Evolutionary conservation across 73 alveolate genomes (phyloP), one percentile per base, ranked within the genome.

Genomic region (Paramecium tetraurelia): DNA sequence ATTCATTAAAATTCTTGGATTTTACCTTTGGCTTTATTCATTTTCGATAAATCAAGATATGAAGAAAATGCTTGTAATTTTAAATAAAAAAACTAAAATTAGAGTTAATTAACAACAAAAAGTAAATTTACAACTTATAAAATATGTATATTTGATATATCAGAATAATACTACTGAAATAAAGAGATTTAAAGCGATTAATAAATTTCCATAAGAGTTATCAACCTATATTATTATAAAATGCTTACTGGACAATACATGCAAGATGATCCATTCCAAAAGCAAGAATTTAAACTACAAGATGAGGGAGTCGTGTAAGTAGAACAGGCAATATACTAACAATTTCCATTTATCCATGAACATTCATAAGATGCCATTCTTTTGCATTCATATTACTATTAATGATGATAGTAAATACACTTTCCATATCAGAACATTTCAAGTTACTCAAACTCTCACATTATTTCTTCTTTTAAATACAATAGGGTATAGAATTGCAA

Each of bases 181-280:
- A 18, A 53, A 14, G 7, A 53, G 27, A 53, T 53, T 53, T 18
- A 53, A n/a, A 53, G 14, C 9, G 35, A 53, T 53, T n/a, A 53
- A 18, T n/a, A 18, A n/a, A 18, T 5, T 53, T 20, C 35, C 21
- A 18, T 18, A 53, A 53, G 69, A 53, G 21, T 53, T 53, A 53
- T 53, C 69, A 53, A 53, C 4, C 69, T 53, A 53, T 3, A n/a
- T 53, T 16, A 53, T 53, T 18, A 18, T 53, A 53, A 53, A 53
- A 53, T n/a, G 22, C 1, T 53, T 75, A 41, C 68, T 38, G 59
- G 58, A 20, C 86, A 72, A 72, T 35, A 72, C n/a, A 36, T n/a
- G 38, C 86, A 72, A 35, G 53, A 16, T 11, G 36, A 35, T 72
- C 86, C 86, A 72, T 14, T 72, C 86, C 86, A 72, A n/a, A 36